phyloP scores from a whole-genome alignment of 169 alveolate genomes.

The Plasmodium gaboni region DNA sequence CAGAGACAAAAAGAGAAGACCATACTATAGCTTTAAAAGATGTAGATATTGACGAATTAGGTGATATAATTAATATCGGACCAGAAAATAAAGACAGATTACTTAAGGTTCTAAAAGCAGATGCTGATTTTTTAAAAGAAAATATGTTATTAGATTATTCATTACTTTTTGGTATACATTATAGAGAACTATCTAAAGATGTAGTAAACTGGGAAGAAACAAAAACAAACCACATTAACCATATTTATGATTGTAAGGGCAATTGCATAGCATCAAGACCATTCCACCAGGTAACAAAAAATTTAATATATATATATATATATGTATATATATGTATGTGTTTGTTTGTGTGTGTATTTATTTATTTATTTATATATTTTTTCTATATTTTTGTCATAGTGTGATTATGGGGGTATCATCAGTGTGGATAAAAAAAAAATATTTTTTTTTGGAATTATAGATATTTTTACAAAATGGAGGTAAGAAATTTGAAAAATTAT shows the following conservation, averaged over 20 bases:
- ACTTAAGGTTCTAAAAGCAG: slow-evolving; percentile 85
- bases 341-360: neutral
- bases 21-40: slow-evolving; percentile 93
- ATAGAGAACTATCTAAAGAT: slow-evolving; percentile 77
- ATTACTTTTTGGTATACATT: slow-evolving; percentile 92
- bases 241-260: slow-evolving; percentile 43
- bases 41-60: slow-evolving; percentile 86
- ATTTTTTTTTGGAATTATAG: slow-evolving; percentile 83
- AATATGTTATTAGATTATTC: slow-evolving; percentile 93
- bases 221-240: slow-evolving; percentile 44
- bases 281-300: slow-evolving; percentile 37
- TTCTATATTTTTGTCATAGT: neutral
- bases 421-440: slow-evolving; percentile 70
- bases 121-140: slow-evolving; percentile 87
- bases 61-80: slow-evolving; percentile 86
- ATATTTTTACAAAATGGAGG: slow-evolving; percentile 84
- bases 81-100: slow-evolving; percentile 80
- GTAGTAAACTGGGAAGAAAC: slow-evolving; percentile 78
- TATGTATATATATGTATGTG: neutral
- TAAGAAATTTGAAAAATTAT: slow-evolving; percentile 6
- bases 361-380: neutral
- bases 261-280: slow-evolving; percentile 30
- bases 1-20: slow-evolving; percentile 86
- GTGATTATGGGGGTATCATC: slow-evolving; percentile 66
- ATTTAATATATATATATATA: neutral